Base-by-base conservation (phyloP, 495 filamentous ascomycete genomes). In the Neurospora hispaniola region DNA sequence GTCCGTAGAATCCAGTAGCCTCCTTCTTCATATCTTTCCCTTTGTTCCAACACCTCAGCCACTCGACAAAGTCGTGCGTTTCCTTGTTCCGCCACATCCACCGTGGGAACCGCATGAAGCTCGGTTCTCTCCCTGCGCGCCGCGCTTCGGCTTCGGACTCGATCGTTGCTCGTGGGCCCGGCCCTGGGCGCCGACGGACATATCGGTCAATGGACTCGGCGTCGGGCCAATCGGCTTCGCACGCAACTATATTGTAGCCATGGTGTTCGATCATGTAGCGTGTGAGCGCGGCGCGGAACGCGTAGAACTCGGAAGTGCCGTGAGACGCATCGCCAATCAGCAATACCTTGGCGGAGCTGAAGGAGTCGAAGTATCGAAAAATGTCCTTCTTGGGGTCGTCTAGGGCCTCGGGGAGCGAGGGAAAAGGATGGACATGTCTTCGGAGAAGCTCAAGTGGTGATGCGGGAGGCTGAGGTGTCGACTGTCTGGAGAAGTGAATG, bases 41-140 rank as follows among this genome's bases (percentile, higher is more conserved):
- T 2, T 77, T 71, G 73, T 90, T 89, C 72, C 80, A 81, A 20
- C 81, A 71, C 6, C 86, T 80, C 77, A 89, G 79, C 88, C 88
- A 90, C 74, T 89, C 87, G n/a, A 86, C 83, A 20, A 90, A 84
- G 0, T 82, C 78, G 31, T 88, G 86, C 76, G 87, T 85, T 74
- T 89, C 87, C 35, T 75, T 74, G 71, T 89, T 89, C 12, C 86
- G 82, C 88, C 88, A 90, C 88, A 89, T 89, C 88, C 87, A 90
- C 5, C 85, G 87, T 31, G 88, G 88, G 59, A 89, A 90, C 20
- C 86, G 78, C 69, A 83, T 78, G 75, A 90, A 89, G 16, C 74
- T 73, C 11, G 83, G 81, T 46, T 84, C 82, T 10, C 80, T 72
- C 6, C 78, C 79, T 3, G 77, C 75, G 4, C 76, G 69, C 18